Conservation (phyloP, 2,329 filamentous ascomycete genomes). For the Arthrobotrys megalospora region DNA sequence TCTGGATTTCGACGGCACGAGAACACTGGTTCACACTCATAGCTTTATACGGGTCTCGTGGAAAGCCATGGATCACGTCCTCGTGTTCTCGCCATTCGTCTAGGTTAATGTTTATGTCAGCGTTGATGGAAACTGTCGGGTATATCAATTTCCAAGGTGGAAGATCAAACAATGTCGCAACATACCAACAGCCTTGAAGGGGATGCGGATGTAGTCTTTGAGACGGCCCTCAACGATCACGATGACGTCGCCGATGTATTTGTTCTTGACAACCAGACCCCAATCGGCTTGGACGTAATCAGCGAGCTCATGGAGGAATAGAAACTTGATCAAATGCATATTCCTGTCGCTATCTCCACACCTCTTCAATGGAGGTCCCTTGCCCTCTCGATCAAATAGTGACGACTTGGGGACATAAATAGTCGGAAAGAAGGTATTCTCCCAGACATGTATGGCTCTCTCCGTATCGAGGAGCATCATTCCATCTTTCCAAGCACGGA, state of each 20-base stretch:
- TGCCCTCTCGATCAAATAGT: conserved; percentile 3
- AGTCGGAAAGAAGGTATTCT: conserved; percentile 52
- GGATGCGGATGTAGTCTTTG: conserved; percentile 40
- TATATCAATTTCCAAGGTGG: background rate
- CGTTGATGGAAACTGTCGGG: background rate
- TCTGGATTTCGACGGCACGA: conserved; percentile 30
- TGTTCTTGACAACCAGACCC: conserved; percentile 7
- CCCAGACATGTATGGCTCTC: conserved; percentile 40
- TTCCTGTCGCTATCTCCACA: background rate
- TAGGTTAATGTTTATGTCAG: background rate
- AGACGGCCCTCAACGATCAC: conserved; percentile 26
- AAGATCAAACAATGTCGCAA: background rate
- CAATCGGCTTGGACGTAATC: conserved; percentile 5
- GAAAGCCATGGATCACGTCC: conserved; percentile 41
- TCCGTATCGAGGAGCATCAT: conserved; percentile 39
- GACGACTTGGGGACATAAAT: conserved; percentile 35
- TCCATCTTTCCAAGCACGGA: conserved; percentile 35
- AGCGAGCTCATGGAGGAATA: background rate
- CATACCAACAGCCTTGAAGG: conserved; percentile 46
- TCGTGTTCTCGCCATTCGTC: conserved; percentile 54
- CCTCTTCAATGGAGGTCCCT: background rate
- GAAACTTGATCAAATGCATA: conserved; percentile 11
- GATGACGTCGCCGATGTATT: conserved; percentile 8
- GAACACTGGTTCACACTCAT: conserved; percentile 28
- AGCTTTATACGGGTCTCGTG: conserved; percentile 50